Base-by-base conservation (phyloP, 1,284 basidiomycete species). In the Ustilago sp. region DNA sequence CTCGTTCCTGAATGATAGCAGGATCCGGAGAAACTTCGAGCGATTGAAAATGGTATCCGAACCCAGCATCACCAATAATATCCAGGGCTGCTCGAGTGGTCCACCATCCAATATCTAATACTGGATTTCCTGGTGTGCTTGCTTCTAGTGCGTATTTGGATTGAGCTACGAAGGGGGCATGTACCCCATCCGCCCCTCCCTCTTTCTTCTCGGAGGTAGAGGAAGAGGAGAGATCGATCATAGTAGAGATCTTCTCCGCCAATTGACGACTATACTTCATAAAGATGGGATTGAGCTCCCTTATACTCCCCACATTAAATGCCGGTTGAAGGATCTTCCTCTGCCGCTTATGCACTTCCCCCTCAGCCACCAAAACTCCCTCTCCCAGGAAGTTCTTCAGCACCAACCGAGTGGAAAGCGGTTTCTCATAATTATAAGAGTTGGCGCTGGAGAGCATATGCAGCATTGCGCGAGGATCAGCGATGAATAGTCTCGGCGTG, bases 391-490 rank as follows among this genome's bases (percentile, higher is more conserved):
- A 58, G 41, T 70, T 63, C 38, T 74, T 74, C 31, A 84, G 68
- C 17, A 79, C 61, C 11, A 72, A 36, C 15, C 67, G 53, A 1
- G 75, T 65, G 4, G 68, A 48, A 2, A 65, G 41, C 0, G 81
- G 78, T 55, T 86, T 86, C 41, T 84, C 83, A 59, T 74, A 86
- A 7, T 68, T 61, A 64, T 86, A 85, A 28, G 76, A 76, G 38
- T 79, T 79, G 12, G 79, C 70, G 4, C 76, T 68, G 38, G 71
- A 75, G n/a, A 84, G 72, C 8, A 86, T 65, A 48, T 82, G 74
- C 31, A 80, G 41, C 68, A 84, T 77, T 3, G 81, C 83, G 43
- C 76, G 76, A 7, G 80, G 58, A 55, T 86, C 83, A 17, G 74
- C 72, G 8, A 86, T 64, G 23, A 83, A 62, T 11, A 86, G 41